phyloP scores from a whole-genome alignment of 1,139 yeast species.

The Suhomyces anneliseae region DNA sequence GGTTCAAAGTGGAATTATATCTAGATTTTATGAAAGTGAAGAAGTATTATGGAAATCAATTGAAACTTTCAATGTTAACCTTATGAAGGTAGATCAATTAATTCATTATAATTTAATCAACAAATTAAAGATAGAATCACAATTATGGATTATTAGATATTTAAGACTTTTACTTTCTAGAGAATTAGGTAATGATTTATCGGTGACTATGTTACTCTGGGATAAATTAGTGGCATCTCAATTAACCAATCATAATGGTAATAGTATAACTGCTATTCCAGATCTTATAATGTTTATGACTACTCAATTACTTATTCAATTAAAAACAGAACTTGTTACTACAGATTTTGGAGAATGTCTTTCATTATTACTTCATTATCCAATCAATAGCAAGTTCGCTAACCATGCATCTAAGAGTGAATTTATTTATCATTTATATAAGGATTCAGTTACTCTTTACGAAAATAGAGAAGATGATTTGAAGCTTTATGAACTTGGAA shows the following conservation, averaged over 20 bases:
- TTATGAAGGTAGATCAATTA: slow-evolving; percentile 50
- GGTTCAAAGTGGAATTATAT: slow-evolving; percentile 36
- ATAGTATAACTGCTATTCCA: slow-evolving; percentile 27
- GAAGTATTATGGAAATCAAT: slow-evolving; percentile 40
- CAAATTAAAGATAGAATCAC: slow-evolving; percentile 55
- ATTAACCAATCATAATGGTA: slow-evolving; percentile 15
- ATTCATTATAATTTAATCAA: slow-evolving; percentile 44
- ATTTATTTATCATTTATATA: slow-evolving; percentile 28
- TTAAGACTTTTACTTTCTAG: slow-evolving; percentile 57
- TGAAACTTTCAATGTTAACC: slow-evolving; percentile 47
- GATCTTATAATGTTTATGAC: slow-evolving; percentile 51
- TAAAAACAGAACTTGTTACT: slow-evolving; percentile 48
- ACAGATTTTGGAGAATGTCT: slow-evolving; percentile 67
- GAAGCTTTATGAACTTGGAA: slow-evolving; percentile 43
- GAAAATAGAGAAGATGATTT: slow-evolving; percentile 34
- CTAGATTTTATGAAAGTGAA: slow-evolving; percentile 47
- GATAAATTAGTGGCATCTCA: slow-evolving; percentile 51
- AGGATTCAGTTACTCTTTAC: slow-evolving; percentile 33
- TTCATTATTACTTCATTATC: slow-evolving; percentile 59
- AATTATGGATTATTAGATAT: slow-evolving; percentile 69
- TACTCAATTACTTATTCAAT: slow-evolving; percentile 50
- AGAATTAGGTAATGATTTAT: slow-evolving; percentile 53
- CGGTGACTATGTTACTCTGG: slow-evolving; percentile 50
- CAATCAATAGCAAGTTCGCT: slow-evolving; percentile 27
- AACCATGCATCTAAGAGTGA: slow-evolving; percentile 12